Conservation (phyloP, 2,329 filamentous ascomycete genomes). For the Fusarium sp. region DNA sequence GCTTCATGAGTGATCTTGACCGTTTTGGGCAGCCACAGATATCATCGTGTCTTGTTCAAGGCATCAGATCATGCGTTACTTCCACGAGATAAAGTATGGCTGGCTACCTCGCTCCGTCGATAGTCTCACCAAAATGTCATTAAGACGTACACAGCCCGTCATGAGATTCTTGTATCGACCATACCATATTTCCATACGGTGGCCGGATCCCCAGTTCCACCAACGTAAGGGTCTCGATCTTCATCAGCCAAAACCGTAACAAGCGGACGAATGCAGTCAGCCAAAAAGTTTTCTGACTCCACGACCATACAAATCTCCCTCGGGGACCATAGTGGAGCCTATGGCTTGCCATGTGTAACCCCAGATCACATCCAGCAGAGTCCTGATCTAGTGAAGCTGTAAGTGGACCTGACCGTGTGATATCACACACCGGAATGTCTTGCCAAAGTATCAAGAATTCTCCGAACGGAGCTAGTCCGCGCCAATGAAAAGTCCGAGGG, state of each 20-base stretch:
- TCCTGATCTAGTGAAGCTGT: neutral
- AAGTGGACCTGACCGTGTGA: neutral
- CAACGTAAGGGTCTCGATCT: neutral
- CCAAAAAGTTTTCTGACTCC: neutral
- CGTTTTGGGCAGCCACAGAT: neutral
- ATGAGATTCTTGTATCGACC: neutral
- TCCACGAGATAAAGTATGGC: neutral
- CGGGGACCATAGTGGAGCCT: conserved; percentile 2
- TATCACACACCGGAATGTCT: neutral
- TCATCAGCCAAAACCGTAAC: neutral
- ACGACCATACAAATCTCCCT: neutral
- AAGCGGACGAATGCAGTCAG: conserved; percentile 7
- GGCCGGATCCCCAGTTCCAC: neutral
- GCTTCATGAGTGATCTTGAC: neutral
- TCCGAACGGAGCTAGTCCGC: conserved; percentile 1
- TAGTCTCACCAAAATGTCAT: neutral
- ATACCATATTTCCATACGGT: neutral
- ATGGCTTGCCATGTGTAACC: conserved; percentile 4
- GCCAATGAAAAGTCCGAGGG: neutral
- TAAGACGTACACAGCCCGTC: neutral
- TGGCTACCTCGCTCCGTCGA: neutral
- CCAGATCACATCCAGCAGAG: neutral
- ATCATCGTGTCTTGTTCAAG: neutral
- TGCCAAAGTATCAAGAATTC: neutral
- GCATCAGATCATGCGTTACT: neutral